Conservation (phyloP, 495 filamentous ascomycete genomes). For the Lophiostoma macrostomum region DNA sequence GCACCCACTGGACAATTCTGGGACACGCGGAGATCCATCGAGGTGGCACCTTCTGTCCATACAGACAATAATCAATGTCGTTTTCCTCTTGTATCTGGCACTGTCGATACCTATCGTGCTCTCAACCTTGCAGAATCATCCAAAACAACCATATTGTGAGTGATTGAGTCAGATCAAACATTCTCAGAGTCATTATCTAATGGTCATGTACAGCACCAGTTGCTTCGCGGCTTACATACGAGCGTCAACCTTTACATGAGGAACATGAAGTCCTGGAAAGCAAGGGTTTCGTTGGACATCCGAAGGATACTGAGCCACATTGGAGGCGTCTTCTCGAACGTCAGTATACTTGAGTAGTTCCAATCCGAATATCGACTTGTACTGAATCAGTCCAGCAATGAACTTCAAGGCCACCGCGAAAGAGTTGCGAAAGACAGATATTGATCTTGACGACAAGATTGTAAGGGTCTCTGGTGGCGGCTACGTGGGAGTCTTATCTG, state of each 20-base stretch:
- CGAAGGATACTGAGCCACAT: neutral
- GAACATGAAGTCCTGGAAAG: neutral
- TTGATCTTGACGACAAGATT: neutral
- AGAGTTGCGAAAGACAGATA: neutral
- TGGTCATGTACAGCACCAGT: neutral
- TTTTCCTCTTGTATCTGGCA: too few species aligned
- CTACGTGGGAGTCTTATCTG: constrained; percentile 1
- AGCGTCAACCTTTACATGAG: neutral
- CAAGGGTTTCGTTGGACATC: neutral
- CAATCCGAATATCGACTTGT: neutral
- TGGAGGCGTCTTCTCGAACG: constrained; percentile 1
- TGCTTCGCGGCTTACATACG: neutral
- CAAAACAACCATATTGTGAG: neutral
- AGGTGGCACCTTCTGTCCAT: too few species aligned
- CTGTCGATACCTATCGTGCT: neutral
- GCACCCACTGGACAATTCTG: too few species aligned
- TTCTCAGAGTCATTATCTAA: too few species aligned
- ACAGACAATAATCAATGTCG: too few species aligned
- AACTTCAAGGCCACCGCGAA: constrained; percentile 3
- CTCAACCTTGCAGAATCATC: neutral
- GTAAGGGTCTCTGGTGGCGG: constrained; percentile 2
- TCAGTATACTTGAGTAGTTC: neutral
- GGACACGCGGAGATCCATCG: too few species aligned
- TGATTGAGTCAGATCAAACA: too few species aligned
- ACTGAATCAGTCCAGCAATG: neutral